phyloP scores from a whole-genome alignment of 2,329 filamentous ascomycete species.

The Ophioceras dolichostomum region DNA sequence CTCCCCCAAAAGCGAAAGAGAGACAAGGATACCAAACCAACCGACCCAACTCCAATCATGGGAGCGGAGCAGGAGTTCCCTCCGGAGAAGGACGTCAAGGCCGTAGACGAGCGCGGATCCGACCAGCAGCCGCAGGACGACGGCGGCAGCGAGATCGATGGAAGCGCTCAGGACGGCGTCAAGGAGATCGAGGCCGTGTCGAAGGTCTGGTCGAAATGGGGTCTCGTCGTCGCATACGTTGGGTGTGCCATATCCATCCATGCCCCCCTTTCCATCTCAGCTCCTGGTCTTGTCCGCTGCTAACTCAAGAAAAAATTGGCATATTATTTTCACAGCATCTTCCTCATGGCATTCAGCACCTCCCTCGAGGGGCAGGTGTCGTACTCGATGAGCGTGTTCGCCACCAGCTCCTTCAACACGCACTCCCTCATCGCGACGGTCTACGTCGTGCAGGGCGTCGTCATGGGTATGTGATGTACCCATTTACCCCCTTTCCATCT shows the following conservation, averaged over 20 bases:
- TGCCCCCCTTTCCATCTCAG: not conserved
- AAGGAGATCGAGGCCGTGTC: constrained; percentile 18
- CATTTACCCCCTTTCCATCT: not conserved
- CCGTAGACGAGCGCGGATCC: too few relatives aligned
- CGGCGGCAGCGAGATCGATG: too few relatives aligned
- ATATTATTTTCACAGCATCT: constrained; percentile 21
- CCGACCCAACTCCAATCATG: too few relatives aligned
- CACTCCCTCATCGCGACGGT: constrained; percentile 55
- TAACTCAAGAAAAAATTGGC: too few relatives aligned
- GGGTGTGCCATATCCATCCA: constrained; percentile 7
- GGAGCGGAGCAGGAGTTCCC: too few relatives aligned
- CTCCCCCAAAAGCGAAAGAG: too few relatives aligned
- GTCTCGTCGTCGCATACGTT: constrained; percentile 16
- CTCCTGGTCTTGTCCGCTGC: too few relatives aligned
- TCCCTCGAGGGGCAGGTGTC: constrained; percentile 57
- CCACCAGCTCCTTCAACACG: constrained; percentile 48
- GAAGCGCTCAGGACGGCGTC: constrained; percentile 17
- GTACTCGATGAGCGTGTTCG: constrained; percentile 46
- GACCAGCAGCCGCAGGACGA: too few relatives aligned
- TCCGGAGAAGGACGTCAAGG: too few relatives aligned
- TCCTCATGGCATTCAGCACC: constrained; percentile 52
- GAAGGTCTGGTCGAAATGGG: constrained; percentile 17
- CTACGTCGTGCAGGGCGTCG: constrained; percentile 49
- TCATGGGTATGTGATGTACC: constrained; percentile 45
- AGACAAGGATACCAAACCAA: too few relatives aligned